phyloP scores from a whole-genome alignment of 768 basidiomycete species.

The Termitomyces sp. region DNA sequence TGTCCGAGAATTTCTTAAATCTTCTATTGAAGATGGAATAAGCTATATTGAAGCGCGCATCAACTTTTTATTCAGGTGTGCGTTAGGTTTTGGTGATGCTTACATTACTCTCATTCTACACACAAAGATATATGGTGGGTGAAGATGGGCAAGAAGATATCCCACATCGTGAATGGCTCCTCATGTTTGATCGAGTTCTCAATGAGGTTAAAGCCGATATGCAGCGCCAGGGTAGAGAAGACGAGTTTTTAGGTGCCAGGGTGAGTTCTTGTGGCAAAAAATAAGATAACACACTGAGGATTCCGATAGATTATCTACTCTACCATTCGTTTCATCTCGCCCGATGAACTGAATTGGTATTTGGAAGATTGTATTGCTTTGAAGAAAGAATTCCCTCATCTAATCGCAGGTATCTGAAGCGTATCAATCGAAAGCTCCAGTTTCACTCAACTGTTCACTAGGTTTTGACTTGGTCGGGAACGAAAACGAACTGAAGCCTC shows the following conservation, averaged over 20 bases:
- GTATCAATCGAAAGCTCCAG: not conserved
- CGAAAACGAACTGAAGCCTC: conserved; percentile 55
- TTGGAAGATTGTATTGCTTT: conserved; percentile 71
- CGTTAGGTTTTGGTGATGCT: not conserved
- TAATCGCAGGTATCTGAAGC: conserved; percentile 56
- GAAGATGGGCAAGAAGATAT: conserved; percentile 53
- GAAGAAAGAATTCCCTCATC: conserved; percentile 69
- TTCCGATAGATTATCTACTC: conserved; percentile 61
- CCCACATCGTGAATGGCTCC: conserved; percentile 55
- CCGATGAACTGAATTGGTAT: conserved; percentile 57
- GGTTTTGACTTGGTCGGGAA: conserved; percentile 82
- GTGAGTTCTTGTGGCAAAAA: conserved; percentile 26
- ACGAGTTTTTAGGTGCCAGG: conserved; percentile 63
- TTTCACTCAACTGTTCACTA: conserved; percentile 18
- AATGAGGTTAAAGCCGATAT: conserved; percentile 50
- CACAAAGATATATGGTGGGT: conserved; percentile 47
- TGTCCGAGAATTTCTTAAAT: conserved; percentile 55
- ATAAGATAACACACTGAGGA: not conserved
- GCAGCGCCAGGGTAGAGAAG: conserved; percentile 44
- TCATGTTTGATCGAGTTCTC: conserved; percentile 46
- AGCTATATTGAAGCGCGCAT: conserved; percentile 67
- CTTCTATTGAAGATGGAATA: conserved; percentile 66
- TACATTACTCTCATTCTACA: not conserved
- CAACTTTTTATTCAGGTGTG: conserved; percentile 56
- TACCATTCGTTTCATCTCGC: conserved; percentile 49